phyloP scores from a whole-genome alignment of 306 rosid species.

The Prunus dulcis region DNA sequence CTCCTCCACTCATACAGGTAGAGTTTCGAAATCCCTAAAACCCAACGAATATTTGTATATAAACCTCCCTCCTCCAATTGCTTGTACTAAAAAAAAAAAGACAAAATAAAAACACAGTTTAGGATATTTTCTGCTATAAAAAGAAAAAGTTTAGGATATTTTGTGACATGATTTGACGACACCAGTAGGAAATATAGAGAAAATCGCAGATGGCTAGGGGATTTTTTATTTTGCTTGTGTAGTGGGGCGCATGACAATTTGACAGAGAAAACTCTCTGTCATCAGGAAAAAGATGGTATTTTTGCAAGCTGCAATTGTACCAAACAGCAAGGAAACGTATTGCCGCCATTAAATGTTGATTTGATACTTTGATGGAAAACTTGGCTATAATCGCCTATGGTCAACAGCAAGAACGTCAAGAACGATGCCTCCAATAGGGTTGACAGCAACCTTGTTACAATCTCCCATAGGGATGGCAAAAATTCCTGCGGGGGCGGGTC shows the following conservation, averaged over 20 bases:
- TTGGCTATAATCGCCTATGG: background rate
- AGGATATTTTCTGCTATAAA: too few species aligned
- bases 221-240: background rate
- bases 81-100: too few species aligned
- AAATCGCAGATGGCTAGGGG: background rate
- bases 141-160: background rate
- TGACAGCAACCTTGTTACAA: background rate
- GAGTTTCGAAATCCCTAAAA: accelerated
- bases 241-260: background rate
- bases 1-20: too few species aligned
- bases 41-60: too few species aligned
- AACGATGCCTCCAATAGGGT: background rate
- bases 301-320: background rate
- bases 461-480: too few species aligned
- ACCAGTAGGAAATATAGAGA: background rate
- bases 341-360: background rate
- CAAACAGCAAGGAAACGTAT: background rate
- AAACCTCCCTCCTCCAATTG: too few species aligned
- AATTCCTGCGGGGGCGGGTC: too few species aligned
- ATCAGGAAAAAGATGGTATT: background rate
- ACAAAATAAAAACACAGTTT: too few species aligned
- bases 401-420: background rate
- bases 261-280: background rate
- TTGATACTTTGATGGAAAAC: background rate
- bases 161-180: background rate